Evolutionary conservation across 495 filamentous ascomycete species (phyloP), one percentile per base, ranked within the genome.

Genomic region (Cercophora newfieldiana): DNA sequence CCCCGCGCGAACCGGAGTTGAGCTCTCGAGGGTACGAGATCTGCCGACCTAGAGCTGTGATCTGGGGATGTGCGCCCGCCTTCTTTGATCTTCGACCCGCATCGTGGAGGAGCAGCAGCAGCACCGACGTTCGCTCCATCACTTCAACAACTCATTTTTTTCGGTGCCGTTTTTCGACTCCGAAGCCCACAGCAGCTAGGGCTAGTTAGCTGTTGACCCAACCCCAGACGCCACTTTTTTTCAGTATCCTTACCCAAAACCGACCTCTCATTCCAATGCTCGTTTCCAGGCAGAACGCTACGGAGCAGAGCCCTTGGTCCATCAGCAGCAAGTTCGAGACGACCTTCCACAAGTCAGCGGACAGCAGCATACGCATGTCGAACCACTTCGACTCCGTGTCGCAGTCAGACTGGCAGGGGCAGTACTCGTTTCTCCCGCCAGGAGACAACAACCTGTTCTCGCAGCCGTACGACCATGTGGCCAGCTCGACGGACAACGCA

Each of bases 371-470:
- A 83, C 84, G 84, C 79, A 86, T 86, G 84, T 86, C 84, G 82
- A 84, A 81, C 81, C 79, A 82, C 74, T 80, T 78, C 74, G 81
- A 82, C 75, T 64, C 79, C 63, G 80, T 81, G 70, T 82, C 84
- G 76, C 83, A 86, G 81, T 80, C 84, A 71, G 83, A 86, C 79
- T 86, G 84, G 84, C 83, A 81, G 71, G 80, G 83, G 71, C 82
- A 82, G 71, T 86, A 85, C 74, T 82, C 83, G 47, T 86, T 82
- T 71, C 79, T 83, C 51, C 81, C 82, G 57, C 76, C 82, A 51
- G 80, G 79, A 64, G 83, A 84, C 66, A 81, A 74, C 71, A 79
- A 67, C 64, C 73, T 85, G 61, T 82, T 83, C 70, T 72, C 81
- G 33, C 79, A 81, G 60, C 57, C 79, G 37, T 85, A 80, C 71